A percentile compares a stretch with the other conserved stretches of the same genome.
phyloP scores from a whole-genome alignment of 768 basidiomycete genomes.

The Leccinum subtestaceum region DNA sequence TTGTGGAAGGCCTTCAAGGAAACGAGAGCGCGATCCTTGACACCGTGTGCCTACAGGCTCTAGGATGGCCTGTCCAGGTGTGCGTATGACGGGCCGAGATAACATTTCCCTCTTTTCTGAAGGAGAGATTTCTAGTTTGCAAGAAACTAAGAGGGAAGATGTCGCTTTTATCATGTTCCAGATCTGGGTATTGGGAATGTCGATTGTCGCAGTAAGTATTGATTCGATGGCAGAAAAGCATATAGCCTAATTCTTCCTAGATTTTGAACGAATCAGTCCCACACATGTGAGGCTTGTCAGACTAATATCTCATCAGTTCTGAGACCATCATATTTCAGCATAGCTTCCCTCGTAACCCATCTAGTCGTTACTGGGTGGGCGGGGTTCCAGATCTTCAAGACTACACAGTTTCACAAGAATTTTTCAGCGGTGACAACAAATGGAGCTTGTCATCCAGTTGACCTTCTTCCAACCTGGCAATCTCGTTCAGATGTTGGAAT shows the following conservation, averaged over 20 bases:
- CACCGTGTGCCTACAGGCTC: slow-evolving; percentile 50
- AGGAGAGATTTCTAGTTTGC: slow-evolving; percentile 43
- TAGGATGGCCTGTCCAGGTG: slow-evolving; percentile 71
- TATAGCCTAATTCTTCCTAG: slow-evolving; percentile 7
- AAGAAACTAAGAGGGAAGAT: slow-evolving; percentile 75
- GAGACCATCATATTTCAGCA: slow-evolving; percentile 21
- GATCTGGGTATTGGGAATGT: slow-evolving; percentile 79
- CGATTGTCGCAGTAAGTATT: slow-evolving; percentile 51
- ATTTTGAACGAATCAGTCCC: slow-evolving; percentile 76
- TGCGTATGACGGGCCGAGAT: slow-evolving; percentile 36
- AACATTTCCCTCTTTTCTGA: not conserved
- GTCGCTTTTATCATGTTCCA: slow-evolving; percentile 76
- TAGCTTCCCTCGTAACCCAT: slow-evolving; percentile 73
- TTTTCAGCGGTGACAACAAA: slow-evolving; percentile 58
- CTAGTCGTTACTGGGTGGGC: slow-evolving; percentile 72
- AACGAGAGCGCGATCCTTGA: slow-evolving; percentile 39
- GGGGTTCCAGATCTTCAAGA: slow-evolving; percentile 61
- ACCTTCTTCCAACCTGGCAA: slow-evolving; percentile 60
- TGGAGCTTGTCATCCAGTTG: slow-evolving; percentile 57
- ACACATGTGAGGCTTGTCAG: slow-evolving; percentile 44
- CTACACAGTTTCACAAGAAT: slow-evolving; percentile 51
- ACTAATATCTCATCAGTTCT: not conserved
- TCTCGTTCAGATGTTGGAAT: slow-evolving; percentile 60
- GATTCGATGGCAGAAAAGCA: slow-evolving; percentile 20
- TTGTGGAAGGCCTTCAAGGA: slow-evolving; percentile 35